Base-by-base conservation (phyloP, 352 stramenopile species). In the Globisporangium splendens region DNA sequence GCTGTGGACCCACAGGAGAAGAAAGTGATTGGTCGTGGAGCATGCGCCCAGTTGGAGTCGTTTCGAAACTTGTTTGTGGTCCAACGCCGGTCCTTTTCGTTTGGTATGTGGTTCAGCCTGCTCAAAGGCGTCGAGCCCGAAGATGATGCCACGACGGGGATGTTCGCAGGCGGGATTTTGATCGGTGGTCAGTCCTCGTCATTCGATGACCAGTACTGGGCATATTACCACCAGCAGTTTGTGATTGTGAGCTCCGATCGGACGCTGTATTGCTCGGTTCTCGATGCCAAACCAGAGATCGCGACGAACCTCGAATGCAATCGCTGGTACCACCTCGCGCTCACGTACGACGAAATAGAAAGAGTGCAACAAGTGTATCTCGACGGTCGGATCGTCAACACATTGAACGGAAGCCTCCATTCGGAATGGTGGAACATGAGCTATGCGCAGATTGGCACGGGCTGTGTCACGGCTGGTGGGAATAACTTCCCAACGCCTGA, bases 341-440 rank as follows among this genome's bases (percentile, higher is more conserved):
- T 85, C 15, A 80, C 75, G 11, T 82, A 77, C 50, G 61, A 73
- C n/a, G 68, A n/a, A n/a, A n/a, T n/a, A n/a, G n/a, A n/a, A n/a
- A n/a, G n/a, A n/a, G n/a, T n/a, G n/a, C 66, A 84, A 50, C 43
- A 62, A 21, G 69, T 84, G 20, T 81, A 72, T 28, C 10, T 84
- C 11, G 62, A 81, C 47, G 72, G 75, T 4, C 43, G 64, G 14
- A 56, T 77, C 8, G 53, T 71, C 1, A 58, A 43, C 24, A 64
- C 52, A 18, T 48, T 58, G 5, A 56, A 33, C 0, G 71, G 71
- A 12, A 42, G 24, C 43, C 52, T 73, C 24, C 24, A 31, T 31
- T 31, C 24, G 24, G 24, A 31, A 31, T 31, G 24, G 24, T 31
- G 24, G 24, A 31, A 31, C 5, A 31, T 31, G 24, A 2, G 5